A percentile compares a stretch with the other conserved stretches of the same genome.
Evolutionary conservation across 2,329 filamentous ascomycete genomes (phyloP).

Genomic region (Fusarium sarcochroum): DNA sequence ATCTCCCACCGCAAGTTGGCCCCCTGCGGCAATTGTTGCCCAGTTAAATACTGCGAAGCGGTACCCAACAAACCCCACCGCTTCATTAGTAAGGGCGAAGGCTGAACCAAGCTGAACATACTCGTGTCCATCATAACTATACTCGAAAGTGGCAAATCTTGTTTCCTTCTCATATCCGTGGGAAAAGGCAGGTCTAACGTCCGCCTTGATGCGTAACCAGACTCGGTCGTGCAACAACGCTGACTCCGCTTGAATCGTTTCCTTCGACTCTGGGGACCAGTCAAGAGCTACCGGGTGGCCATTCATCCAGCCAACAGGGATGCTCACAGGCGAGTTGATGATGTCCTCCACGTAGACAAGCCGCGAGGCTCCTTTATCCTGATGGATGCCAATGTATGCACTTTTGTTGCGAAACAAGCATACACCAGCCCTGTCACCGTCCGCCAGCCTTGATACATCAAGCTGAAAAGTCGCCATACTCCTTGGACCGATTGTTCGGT

Average conservation of each 20-base stretch:
- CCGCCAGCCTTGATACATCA: not conserved
- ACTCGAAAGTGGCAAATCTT: not conserved
- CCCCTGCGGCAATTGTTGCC: conserved; percentile 58
- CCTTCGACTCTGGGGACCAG: not conserved
- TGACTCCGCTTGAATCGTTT: not conserved
- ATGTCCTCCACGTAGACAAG: conserved; percentile 6
- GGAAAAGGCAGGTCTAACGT: not conserved
- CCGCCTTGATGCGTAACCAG: not conserved
- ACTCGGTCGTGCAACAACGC: not conserved
- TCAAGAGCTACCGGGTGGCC: not conserved
- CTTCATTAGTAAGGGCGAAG: conserved; percentile 50
- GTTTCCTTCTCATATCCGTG: conserved; percentile 5
- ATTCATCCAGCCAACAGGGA: not conserved
- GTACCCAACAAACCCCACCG: conserved; percentile 62
- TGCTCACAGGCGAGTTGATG: not conserved
- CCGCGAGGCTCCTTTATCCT: not conserved
- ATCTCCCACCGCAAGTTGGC: no score
- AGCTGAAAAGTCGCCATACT: not conserved
- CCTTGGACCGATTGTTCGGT: not conserved
- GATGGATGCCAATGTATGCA: conserved; percentile 10
- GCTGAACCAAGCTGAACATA: not conserved
- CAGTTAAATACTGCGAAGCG: conserved; percentile 65
- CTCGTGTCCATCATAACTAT: not conserved
- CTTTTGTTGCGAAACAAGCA: conserved; percentile 8
- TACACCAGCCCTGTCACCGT: conserved; percentile 2